These are phyloP conservation scores for Friedmanniomyces endolithicus DNA, from an alignment of 495 filamentous ascomycete genomes.

Conservation along the genomic window DNA sequence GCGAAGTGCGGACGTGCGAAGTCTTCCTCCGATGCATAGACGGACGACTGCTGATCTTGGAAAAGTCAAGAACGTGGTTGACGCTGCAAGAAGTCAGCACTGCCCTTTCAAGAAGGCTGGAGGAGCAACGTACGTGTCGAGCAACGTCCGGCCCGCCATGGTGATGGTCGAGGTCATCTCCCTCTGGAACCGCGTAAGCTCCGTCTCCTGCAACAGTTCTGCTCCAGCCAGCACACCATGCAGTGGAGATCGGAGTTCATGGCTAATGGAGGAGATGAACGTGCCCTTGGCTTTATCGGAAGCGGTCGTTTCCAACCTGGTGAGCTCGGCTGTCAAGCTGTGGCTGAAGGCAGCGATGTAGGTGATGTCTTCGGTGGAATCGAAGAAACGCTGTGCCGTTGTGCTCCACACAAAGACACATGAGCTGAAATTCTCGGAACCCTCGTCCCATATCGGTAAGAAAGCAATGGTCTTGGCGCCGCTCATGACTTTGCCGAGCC, in stretches of 20 bases:
- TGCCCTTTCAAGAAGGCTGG: not conserved
- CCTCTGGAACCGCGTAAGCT: slow-evolving; percentile 18
- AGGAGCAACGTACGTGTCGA: slow-evolving; percentile 17
- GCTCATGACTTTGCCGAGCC: slow-evolving; percentile 1
- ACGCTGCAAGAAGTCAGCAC: slow-evolving; percentile 9
- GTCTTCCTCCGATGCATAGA: not conserved
- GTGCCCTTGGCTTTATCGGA: slow-evolving; percentile 16
- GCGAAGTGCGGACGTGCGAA: not conserved
- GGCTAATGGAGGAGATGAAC: slow-evolving; percentile 17
- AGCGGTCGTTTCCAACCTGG: slow-evolving; percentile 12
- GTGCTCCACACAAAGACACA: slow-evolving; percentile 8
- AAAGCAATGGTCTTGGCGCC: slow-evolving; percentile 6
- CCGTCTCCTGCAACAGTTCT: slow-evolving; percentile 23
- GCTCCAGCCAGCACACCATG: slow-evolving; percentile 20
- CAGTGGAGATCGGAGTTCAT: slow-evolving; percentile 18
- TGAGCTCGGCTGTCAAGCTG: slow-evolving; percentile 20
- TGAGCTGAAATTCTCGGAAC: not conserved
- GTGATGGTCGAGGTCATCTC: slow-evolving; percentile 19
- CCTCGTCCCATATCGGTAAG: not conserved
- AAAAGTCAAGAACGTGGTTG: slow-evolving; percentile 21
- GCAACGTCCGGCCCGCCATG: slow-evolving; percentile 22
- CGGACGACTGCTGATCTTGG: slow-evolving; percentile 17
- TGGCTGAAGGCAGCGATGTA: slow-evolving; percentile 4
- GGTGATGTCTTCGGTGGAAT: not conserved
- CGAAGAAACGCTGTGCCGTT: not conserved